phyloP scores from a whole-genome alignment of 345 rosid species.

The Pistacia vera region DNA sequence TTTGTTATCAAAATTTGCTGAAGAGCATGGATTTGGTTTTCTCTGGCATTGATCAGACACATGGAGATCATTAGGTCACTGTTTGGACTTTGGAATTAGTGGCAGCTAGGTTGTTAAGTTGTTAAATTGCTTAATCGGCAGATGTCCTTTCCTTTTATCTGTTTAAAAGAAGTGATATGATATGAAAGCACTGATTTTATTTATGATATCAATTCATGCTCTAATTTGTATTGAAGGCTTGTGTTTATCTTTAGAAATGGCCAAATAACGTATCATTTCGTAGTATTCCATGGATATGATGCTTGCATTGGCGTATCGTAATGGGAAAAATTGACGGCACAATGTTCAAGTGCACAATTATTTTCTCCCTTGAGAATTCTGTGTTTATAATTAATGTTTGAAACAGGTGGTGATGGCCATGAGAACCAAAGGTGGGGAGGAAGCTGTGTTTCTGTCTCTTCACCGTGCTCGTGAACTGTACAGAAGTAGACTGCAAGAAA shows the following conservation, averaged over 20 bases:
- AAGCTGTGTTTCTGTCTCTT: conserved; percentile 64
- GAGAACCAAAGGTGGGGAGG: conserved; percentile 75
- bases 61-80: background rate
- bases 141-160: background rate
- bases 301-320: too few species aligned
- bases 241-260: background rate
- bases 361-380: background rate
- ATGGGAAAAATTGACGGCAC: background rate
- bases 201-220: background rate
- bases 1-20: background rate
- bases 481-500: conserved; percentile 51
- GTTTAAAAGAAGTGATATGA: too few species aligned
- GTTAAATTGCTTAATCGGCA: background rate
- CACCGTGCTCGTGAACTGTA: conserved; percentile 78
- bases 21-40: background rate
- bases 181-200: background rate
- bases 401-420: conserved; percentile 82
- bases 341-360: background rate
- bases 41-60: background rate
- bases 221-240: background rate
- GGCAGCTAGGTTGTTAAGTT: background rate
- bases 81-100: background rate
- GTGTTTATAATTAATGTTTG: background rate
- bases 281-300: too few species aligned
- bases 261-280: too few species aligned